Evolutionary conservation across 495 filamentous ascomycete genomes (phyloP).

Genomic region (Margaritispora aquatica): DNA sequence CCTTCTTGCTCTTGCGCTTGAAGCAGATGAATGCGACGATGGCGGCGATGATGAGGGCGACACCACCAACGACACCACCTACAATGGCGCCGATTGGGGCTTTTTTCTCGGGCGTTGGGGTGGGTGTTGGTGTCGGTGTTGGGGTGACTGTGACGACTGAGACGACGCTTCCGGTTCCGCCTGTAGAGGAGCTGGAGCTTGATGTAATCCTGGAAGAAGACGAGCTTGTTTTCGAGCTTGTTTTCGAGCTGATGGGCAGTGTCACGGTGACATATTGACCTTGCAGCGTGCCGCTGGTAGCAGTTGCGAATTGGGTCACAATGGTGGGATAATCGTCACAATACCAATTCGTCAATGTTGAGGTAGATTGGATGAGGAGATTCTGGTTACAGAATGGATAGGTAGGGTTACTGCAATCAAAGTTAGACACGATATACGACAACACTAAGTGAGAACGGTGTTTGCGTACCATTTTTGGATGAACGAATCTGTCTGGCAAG

Average conservation of each 20-base stretch:
- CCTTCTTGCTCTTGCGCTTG: background rate
- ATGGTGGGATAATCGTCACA: background rate
- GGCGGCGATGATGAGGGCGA: background rate
- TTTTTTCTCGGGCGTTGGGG: background rate
- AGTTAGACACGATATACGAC: too few species aligned
- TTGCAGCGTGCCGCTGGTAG: background rate
- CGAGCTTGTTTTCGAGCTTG: background rate
- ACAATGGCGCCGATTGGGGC: constrained; percentile 8
- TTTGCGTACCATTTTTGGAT: background rate
- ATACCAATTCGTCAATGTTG: background rate
- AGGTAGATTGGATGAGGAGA: background rate
- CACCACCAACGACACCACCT: constrained; percentile 1
- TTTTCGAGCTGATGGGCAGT: background rate
- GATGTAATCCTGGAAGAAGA: background rate
- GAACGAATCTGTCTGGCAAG: background rate
- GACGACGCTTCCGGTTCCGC: too few species aligned
- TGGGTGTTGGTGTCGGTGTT: background rate
- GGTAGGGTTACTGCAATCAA: background rate
- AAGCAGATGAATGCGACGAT: background rate
- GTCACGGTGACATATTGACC: background rate
- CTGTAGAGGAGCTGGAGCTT: background rate
- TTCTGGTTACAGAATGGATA: background rate
- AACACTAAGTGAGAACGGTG: too few species aligned
- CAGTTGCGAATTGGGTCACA: background rate
- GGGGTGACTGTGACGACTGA: too few species aligned